Evolutionary conservation across 345 rosid genomes (phyloP), one percentile per base, ranked within the genome.

Genomic region (Eucalyptus melliodora): DNA sequence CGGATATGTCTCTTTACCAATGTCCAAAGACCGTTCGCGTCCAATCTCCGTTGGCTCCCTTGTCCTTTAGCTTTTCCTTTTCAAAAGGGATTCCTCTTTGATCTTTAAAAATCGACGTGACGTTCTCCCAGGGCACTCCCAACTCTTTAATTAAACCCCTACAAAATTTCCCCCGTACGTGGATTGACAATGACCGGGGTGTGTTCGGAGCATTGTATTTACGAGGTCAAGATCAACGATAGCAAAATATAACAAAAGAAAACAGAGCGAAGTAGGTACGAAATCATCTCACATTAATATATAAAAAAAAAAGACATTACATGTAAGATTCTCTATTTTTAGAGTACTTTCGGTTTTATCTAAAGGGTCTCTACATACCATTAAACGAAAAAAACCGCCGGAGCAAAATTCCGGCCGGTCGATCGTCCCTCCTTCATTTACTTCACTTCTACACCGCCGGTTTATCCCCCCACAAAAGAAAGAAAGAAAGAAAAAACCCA

Each of bases 361-460:
- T 31, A n/a, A 26, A 45, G 50, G 88, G 56, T 19, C 44, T 51
- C 17, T 86, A 31, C 59, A 42, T 31, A 86, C 88, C 62, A 50
- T 40, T 34, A 27, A 19, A 53, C 62, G n/a, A 27, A 86, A 86
- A 86, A 56, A 26, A 42, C 45, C 56, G 40, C 88, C 62, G 88
- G 88, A 86, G 40, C 45, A 86, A 86, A 86, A 77, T 77, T 51
- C 87, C 37, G 67, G 11, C 23, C 88, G 10, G 13, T 60, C 50
- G 34, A 53, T 27, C 37, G 30, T 65, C 31, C 42, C 67, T 88
- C 87, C 37, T 87, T 72, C 81, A 86, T 89, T 88, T 87, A 81
- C 56, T 89, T 45, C 56, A 45, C 77, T 87, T 51, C 37, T 89
- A 82, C 91, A 90, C 65, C 86, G 92, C 92, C 92, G 91, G 62